Base-by-base conservation (phyloP, 495 filamentous ascomycete genomes). In the Xylaria flabelliformis region DNA sequence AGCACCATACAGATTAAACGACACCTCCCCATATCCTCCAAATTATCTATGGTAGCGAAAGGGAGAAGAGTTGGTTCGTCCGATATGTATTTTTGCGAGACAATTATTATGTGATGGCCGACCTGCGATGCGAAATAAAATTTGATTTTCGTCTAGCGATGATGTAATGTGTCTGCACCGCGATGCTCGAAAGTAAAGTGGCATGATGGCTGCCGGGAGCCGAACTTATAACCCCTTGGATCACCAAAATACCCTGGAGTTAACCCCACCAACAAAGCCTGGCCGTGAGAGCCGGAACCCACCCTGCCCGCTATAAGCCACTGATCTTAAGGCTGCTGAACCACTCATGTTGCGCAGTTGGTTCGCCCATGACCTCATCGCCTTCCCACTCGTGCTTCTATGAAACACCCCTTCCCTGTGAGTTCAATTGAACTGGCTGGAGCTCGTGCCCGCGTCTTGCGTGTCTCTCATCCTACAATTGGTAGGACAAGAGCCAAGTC, bases 311-410 rank as follows among this genome's bases (percentile, higher is more conserved):
- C 55, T 69, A 61, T 69, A 69, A 61, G n/a, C 24, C 29, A 34
- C 42, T 39, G 55, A 36, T 62, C 24, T 62, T 48, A 24, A 36
- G 8, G 55, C 39, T 26, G 12, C 26, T 26, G 56, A 55, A n/a
- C 53, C 53, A 69, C 67, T 69, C 53, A 62, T 36, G 39, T 17
- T 34, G 29, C 36, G 26, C 50, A 26, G 50, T 7, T 7, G 21
- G 21, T 7, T 41, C 8, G 50, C 5, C 53, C 12, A 69, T 69
- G 67, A 69, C 67, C 55, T 69, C 67, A 69, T 69, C 42, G 65
- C 41, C 36, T 48, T 26, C 53, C 53, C 12, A 4, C 67, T 48
- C 34, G 0, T 7, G 24, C 29, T 44, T 44, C n/a, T 29, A 21
- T 64, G 61, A 64, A 64, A 64, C 67, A 15, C 26, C 19, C 9